A percentile compares a stretch with the other conserved stretches of the same genome.
These are phyloP conservation scores for Fomitopsis palustris DNA, from an alignment of 1,284 basidiomycete species.

Conservation along the genomic window DNA sequence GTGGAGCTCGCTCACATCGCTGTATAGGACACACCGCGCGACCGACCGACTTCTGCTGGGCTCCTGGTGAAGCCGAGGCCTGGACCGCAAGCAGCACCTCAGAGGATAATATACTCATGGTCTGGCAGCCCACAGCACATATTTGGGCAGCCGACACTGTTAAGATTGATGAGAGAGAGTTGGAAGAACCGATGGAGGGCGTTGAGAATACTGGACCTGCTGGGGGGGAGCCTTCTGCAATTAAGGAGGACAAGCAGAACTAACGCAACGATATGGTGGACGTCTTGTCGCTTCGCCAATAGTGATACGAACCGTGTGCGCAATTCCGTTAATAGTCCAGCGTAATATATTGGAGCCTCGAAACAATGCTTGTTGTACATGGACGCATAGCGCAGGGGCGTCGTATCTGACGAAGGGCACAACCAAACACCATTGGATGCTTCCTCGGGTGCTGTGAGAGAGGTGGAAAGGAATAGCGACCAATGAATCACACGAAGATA, in stretches of 20 bases:
- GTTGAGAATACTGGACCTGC: slow-evolving; percentile 40
- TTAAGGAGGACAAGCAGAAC: slow-evolving; percentile 1
- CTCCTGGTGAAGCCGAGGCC: slow-evolving; percentile 68
- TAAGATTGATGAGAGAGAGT: slow-evolving; percentile 71
- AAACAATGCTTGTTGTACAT: slow-evolving; percentile 16
- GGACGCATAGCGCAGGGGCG: neutral
- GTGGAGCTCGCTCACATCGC: neutral
- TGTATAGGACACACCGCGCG: slow-evolving; percentile 72
- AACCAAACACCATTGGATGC: neutral
- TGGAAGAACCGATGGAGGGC: slow-evolving; percentile 79
- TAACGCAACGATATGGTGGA: neutral
- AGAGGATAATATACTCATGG: slow-evolving; percentile 86
- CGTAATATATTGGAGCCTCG: neutral
- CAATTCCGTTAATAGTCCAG: neutral
- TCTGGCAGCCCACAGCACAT: slow-evolving; percentile 86
- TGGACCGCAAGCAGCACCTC: slow-evolving; percentile 80
- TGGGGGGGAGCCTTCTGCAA: slow-evolving; percentile 1
- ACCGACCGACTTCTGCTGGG: slow-evolving; percentile 85
- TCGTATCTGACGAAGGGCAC: neutral
- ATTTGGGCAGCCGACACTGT: slow-evolving; percentile 84
- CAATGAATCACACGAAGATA: slow-evolving; percentile 51
- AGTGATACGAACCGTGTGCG: neutral
- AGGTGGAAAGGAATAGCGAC: neutral
- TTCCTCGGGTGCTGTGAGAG: neutral
- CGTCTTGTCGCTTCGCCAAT: neutral